These are phyloP conservation scores for Pseudomassariella vexata DNA, from an alignment of 2,329 filamentous ascomycete genomes.

Conservation along the genomic window DNA sequence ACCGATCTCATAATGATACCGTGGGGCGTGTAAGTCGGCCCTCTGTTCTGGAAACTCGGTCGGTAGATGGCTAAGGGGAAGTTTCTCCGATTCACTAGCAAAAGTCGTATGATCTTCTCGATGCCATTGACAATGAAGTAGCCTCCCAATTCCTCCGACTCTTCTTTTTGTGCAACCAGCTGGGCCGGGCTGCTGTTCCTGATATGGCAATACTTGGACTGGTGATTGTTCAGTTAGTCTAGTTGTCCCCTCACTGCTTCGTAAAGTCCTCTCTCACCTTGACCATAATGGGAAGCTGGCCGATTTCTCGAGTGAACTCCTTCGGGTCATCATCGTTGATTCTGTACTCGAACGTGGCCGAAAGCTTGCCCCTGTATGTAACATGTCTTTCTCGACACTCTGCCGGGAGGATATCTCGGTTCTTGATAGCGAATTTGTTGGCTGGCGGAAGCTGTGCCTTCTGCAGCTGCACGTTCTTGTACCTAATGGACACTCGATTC, in stretches of 20 bases:
- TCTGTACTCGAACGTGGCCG: constrained; percentile 75
- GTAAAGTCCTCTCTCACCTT: constrained; percentile 49
- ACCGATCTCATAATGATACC: constrained; percentile 90
- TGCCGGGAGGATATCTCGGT: constrained; percentile 81
- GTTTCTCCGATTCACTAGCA: constrained; percentile 86
- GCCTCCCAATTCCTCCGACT: constrained; percentile 90
- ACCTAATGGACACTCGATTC: constrained; percentile 72
- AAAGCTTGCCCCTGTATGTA: constrained; percentile 83
- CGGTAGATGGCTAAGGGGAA: constrained; percentile 93
- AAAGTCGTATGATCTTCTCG: constrained; percentile 90
- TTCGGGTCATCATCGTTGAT: constrained; percentile 83
- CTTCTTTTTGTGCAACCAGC: constrained; percentile 83
- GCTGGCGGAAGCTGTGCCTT: constrained; percentile 72
- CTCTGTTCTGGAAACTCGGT: constrained; percentile 83
- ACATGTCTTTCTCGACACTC: constrained; percentile 93
- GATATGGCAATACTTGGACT: constrained; percentile 88
- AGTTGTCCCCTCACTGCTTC: constrained; percentile 7
- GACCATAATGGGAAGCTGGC: constrained; percentile 88
- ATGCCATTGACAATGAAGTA: constrained; percentile 98
- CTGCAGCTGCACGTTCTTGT: constrained; percentile 77
- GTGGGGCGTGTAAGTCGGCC: constrained; percentile 78
- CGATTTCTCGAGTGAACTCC: constrained; percentile 79
- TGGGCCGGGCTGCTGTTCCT: constrained; percentile 77
- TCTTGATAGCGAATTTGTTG: constrained; percentile 74
- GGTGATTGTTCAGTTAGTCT: constrained; percentile 16